Evolutionary conservation across 2,329 filamentous ascomycete species (phyloP), one percentile per base, ranked within the genome.

Genomic region (Penicillium sp.): DNA sequence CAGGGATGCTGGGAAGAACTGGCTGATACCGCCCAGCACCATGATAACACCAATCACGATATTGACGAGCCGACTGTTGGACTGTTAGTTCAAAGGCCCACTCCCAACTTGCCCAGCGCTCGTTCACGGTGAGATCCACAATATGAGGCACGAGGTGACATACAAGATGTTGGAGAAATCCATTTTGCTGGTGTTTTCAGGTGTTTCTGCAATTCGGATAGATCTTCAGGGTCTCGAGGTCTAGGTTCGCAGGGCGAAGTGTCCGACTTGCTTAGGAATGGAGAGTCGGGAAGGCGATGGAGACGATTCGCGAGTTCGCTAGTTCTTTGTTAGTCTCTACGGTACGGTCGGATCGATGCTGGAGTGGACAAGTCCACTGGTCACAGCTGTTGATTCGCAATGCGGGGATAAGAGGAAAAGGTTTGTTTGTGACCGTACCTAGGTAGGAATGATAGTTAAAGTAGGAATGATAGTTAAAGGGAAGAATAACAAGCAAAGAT

Each of bases 21-120:
- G 72, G 47, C 64, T 71, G 58, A 79, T 76, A 67, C 90, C 92
- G 58, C 91, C 92, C 42, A 95, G 78, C 42, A 95, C 77, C 83
- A 95, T 95, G 60, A 95, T 81, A 60, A 86, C 86, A 64, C 86
- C 93, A 57, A 95, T 84, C 64, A 78, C 88, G 72, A 98, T 79
- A 80, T 98, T 98, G 71, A 95, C 88, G 68, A 97, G 83, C 68
- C 93, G 93, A 77, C 93, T 97, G 70, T 52, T 47, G 12, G 39
- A 20, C 5, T n/a, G 15, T 43, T 41, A 46, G 24, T 25, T 18
- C n/a, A 6, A 31, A 53, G 42, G 27, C 38, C 15, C 20, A 4
- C n/a, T 25, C 18, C 5, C 15, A 4, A 12, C 32, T 10, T 37
- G 33, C 33, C 4, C 32, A 10, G 8, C 15, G 6, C 9, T 20